These are phyloP conservation scores for Phytopythium boreale DNA, from an alignment of 352 stramenopile genomes.

Conservation along the genomic window DNA sequence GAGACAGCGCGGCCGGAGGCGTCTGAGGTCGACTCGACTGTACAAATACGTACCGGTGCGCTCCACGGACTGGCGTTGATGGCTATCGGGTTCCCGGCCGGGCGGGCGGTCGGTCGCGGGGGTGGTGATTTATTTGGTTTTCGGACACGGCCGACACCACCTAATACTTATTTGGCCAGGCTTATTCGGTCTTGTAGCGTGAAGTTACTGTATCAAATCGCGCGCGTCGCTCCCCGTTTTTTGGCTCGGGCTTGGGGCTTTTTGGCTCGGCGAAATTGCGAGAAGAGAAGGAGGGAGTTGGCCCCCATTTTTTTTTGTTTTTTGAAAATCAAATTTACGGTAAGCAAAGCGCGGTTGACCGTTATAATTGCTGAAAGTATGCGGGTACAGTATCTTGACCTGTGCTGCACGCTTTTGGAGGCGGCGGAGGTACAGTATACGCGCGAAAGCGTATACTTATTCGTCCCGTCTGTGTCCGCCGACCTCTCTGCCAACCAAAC, in stretches of 20 bases:
- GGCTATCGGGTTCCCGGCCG: background rate
- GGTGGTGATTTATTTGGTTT: too few species aligned
- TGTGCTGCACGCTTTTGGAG: too few species aligned
- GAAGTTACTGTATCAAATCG: background rate
- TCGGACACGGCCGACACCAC: too few species aligned
- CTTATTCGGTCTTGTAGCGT: background rate
- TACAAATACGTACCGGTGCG: background rate
- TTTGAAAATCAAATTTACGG: conserved; percentile 9
- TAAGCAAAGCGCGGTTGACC: background rate
- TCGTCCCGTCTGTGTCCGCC: background rate
- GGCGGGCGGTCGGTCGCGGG: background rate
- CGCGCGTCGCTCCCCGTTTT: background rate
- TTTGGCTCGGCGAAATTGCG: background rate
- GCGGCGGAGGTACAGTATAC: too few species aligned
- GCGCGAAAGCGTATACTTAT: background rate
- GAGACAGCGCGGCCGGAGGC: too few species aligned
- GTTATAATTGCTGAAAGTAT: too few species aligned
- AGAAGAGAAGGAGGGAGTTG: background rate
- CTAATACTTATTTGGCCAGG: background rate
- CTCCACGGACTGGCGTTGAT: too few species aligned
- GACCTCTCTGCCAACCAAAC: conserved; percentile 2
- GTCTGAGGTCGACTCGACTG: too few species aligned
- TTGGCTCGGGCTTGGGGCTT: background rate
- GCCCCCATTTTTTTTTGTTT: background rate
- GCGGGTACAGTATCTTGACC: background rate